Evolutionary conservation across 345 rosid species (phyloP), one percentile per base, ranked within the genome.

Genomic region (Gossypium herbaceum): DNA sequence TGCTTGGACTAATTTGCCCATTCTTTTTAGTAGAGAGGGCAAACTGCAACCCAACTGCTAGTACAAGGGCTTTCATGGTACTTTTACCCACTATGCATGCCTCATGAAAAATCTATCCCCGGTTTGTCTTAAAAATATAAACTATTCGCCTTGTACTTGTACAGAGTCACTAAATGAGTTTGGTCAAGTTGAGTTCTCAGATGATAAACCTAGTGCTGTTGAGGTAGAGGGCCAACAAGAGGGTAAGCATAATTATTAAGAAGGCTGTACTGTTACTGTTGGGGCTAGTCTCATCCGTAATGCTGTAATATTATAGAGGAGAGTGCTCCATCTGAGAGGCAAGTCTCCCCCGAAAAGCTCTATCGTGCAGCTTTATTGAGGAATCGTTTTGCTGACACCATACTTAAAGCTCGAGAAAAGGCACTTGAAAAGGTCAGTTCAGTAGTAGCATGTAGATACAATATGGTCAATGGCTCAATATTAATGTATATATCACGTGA

Each of bases 331-430:
- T 75, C 84, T 79, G 91, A 80, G 86, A 92, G 88, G 85, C 94
- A 89, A 81, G 87, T 88, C 80, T 94, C 98, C 84, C 92, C 97
- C 3, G 92, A 85, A 66, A 94, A 89, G 86, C 90, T 83, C n/a
- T 86, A 91, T 82, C 97, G 97, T 29, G 92, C 89, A 52, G 97
- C 97, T 80, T 51, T 88, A 24, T 79, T 94, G 84, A 91, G 87
- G 84, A 89, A 78, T 50, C 94, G 97, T 63, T 94, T 92, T 82
- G 97, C 95, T 52, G 98, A 94, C 73, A 94, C 97, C 74, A 92
- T 94, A 68, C 85, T 92, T 71, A 94, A 89, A 85, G 98, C 98
- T 80, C 87, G 88, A 67, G 94, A 87, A 82, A 94, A 94, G 84
- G 84, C 92, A 2, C 91, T 89, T 78, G 92, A 87, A 73, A 94